Base-by-base conservation (phyloP, 2,329 filamentous ascomycete species). In the Microthyrium microscopicum region DNA sequence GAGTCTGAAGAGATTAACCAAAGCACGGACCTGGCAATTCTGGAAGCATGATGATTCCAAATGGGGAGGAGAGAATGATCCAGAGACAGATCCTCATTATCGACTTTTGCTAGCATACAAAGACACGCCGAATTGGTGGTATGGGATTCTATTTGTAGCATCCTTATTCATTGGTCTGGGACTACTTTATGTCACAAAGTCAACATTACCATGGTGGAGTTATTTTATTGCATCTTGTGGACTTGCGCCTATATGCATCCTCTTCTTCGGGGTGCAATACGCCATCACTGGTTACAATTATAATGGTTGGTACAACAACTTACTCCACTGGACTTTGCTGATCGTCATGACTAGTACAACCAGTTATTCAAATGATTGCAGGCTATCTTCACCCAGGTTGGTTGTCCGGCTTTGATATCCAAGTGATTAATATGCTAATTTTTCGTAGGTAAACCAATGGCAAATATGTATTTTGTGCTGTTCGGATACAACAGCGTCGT, bases 381-480 rank as follows among this genome's bases (percentile, higher is more conserved):
- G 39, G 38, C 11, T 39, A 39, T 33, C 40, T 43, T 26, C 44
- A 34, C 19, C 42, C 54, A 0, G 48, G 52, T 2, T 47, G 45
- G 2, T 40, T 62, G 4, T 55, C 55, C 6, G 60, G 27, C 33
- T 15, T 19, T 21, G 27, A 4, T 15, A 4, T 22, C n/a, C 11
- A 4, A 31, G 15, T 11, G 16, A 29, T 29, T 7, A 6, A 5
- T 5, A n/a, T 27, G 8, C 6, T 16, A 16, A 13, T 4, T 9
- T 15, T 4, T 20, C 15, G 13, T 26, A 7, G 16, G 29, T 7
- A 19, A 7, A 21, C 6, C 11, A 31, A 11, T 9, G 13, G 16
- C 39, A 15, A 32, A 62, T 37, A 55, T 62, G 48, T 61, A 60
- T 42, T 63, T 63, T 44, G 55, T 49, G 16, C 46, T 51, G 4